Evolutionary conservation across 768 basidiomycete genomes (phyloP), one percentile per base, ranked within the genome.

Genomic region (Lactarius psammicola): DNA sequence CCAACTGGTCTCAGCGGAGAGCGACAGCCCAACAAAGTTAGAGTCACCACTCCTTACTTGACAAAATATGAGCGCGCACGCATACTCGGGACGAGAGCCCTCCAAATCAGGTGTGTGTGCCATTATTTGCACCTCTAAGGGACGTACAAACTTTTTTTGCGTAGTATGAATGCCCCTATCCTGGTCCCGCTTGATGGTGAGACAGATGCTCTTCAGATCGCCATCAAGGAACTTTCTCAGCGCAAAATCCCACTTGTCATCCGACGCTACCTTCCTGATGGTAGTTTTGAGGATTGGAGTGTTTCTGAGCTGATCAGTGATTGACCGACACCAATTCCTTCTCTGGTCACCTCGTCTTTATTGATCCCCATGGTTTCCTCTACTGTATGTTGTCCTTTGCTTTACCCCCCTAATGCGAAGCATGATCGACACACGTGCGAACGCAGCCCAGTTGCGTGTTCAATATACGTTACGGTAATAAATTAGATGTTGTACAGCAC

Each of bases 51-150:
- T 56, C 97, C 95, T 20, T 99, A 98, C 77, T 83, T 99, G 74
- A 99, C 97, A 68, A 99, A 99, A 80, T 99, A 99, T 74, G 97
- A 99, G 81, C 85, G 95, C 57, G 97, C 97, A 38, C 85, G 97
- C 75, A 94, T 99, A 79, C 75, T 99, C 72, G 97, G 97, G 5
- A 99, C 97, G 9, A 83, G 97, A 71, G 97, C 97, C 26, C 76
- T 99, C 71, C 97, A 99, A 74, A 98, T 99, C 71, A 96, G 94
- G 97, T 95, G 69, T 67, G 84, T 76, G 40, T 9, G n/a, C n/a
- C 56, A 59, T 15, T 55, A 20, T 36, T 38, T 55, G 56, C 44
- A 23, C 18, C 13, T 20, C 59, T 31, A 13, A 26, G 57, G 44
- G 62, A 15, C 40, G 60, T 59, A 30, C 51, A 54, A 62, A 46